Conservation (phyloP, 306 rosid species). For the Quercus ilex region DNA sequence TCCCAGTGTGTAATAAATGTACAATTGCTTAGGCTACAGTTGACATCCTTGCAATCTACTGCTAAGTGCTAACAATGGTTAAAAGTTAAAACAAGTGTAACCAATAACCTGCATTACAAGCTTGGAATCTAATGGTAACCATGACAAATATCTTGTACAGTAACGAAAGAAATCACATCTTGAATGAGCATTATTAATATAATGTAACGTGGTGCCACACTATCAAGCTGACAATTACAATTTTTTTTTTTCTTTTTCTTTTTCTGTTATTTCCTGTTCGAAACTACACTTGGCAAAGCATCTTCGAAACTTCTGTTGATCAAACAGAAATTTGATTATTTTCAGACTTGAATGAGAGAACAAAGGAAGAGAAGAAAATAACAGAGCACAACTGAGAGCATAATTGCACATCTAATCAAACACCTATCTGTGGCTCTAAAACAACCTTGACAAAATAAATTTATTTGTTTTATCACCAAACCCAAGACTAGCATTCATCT, state of each 20-base stretch:
- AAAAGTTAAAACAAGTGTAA: neutral
- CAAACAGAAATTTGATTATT: slow-evolving; percentile 71
- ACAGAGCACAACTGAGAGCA: slow-evolving; percentile 34
- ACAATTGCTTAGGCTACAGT: neutral
- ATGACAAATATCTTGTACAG: neutral
- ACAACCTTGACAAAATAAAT: slow-evolving; percentile 41
- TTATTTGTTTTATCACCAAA: slow-evolving; percentile 40
- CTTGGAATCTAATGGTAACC: neutral
- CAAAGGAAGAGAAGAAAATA: slow-evolving; percentile 38
- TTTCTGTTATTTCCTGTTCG: slow-evolving; percentile 50
- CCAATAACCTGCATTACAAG: slow-evolving; percentile 11
- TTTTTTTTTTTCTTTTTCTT: slow-evolving; percentile 21
- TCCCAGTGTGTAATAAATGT: neutral
- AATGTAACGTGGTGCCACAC: slow-evolving; percentile 39
- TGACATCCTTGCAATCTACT: neutral
- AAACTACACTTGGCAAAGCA: slow-evolving; percentile 41
- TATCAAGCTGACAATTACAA: slow-evolving; percentile 47
- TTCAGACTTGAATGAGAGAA: slow-evolving; percentile 53
- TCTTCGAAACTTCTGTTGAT: slow-evolving; percentile 48
- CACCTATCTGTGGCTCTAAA: slow-evolving; percentile 48
- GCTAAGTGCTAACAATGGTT: neutral
- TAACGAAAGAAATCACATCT: slow-evolving; percentile 14
- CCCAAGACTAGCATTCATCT: slow-evolving; percentile 50
- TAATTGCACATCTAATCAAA: slow-evolving; percentile 35
- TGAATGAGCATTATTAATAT: slow-evolving; percentile 54